Conservation (phyloP, 164 flowering plant genomes). For the Vitis labrusca region DNA sequence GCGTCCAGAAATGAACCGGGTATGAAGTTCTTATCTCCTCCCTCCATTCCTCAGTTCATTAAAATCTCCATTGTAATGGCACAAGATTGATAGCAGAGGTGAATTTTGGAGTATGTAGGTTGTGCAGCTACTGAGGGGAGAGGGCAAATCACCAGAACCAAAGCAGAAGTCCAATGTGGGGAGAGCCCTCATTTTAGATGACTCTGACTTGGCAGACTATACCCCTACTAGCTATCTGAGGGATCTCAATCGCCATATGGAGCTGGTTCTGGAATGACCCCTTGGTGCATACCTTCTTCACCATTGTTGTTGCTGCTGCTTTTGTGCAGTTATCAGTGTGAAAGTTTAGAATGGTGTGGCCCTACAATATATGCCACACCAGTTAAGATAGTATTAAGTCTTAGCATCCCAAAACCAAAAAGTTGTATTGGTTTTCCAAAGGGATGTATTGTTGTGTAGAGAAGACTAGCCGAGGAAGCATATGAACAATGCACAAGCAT, state of each 20-base stretch:
- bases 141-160: conserved; percentile 32
- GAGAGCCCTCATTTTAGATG: conserved; percentile 47
- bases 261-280: conserved; percentile 65
- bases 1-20: conserved; percentile 81
- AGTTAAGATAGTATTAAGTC: too few relatives aligned
- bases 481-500: too few relatives aligned
- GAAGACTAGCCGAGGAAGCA: too few relatives aligned
- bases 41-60: not conserved
- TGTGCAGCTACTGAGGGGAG: conserved; percentile 60
- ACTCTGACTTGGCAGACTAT: conserved; percentile 73
- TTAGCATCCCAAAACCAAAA: too few relatives aligned
- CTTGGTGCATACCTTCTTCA: too few relatives aligned
- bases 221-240: conserved; percentile 59
- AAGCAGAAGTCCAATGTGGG: conserved; percentile 32
- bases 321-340: not conserved
- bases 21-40: conserved; percentile 11
- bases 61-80: not conserved
- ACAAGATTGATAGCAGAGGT: not conserved
- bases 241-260: conserved; percentile 73
- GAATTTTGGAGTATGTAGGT: conserved; percentile 46
- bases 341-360: not conserved
- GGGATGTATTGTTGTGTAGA: too few relatives aligned
- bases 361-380: too few relatives aligned
- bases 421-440: too few relatives aligned
- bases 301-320: not conserved